Percentiles rank a stretch among this genome's conserved stretches.
These are phyloP conservation scores for Zygoascus hellenicus DNA, from an alignment of 1,139 yeast genomes.

Conservation along the genomic window DNA sequence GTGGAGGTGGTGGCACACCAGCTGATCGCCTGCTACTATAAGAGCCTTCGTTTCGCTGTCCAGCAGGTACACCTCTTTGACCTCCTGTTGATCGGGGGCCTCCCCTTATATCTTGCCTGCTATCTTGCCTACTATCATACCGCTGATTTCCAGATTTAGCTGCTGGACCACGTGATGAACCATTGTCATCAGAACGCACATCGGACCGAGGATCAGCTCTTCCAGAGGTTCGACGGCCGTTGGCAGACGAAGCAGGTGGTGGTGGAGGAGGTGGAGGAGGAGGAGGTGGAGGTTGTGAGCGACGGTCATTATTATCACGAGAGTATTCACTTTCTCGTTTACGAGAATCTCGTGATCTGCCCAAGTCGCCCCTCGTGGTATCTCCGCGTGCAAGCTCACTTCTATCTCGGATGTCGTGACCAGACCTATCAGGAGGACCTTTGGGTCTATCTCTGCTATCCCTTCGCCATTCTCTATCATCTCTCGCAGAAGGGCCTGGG, in stretches of 20 bases:
- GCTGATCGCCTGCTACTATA: too few relatives aligned
- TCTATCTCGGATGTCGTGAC: slow-evolving; percentile 13
- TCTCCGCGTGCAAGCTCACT: slow-evolving; percentile 8
- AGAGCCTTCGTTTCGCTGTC: not conserved
- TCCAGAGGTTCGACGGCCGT: not conserved
- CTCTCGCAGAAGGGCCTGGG: slow-evolving; percentile 10
- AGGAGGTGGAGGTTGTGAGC: slow-evolving; percentile 7
- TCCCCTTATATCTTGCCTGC: too few relatives aligned
- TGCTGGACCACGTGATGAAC: not conserved
- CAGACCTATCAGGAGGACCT: too few relatives aligned
- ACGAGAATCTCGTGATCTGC: not conserved
- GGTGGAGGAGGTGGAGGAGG: slow-evolving; percentile 16
- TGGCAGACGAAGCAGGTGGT: slow-evolving; percentile 5
- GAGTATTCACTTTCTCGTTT: not conserved
- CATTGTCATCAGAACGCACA: not conserved
- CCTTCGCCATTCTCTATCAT: not conserved
- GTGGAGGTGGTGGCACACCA: slow-evolving; percentile 13
- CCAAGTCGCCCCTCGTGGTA: not conserved
- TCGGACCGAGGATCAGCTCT: slow-evolving; percentile 3
- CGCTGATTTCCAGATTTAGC: not conserved
- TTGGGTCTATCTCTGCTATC: not conserved
- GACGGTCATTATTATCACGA: slow-evolving; percentile 3
- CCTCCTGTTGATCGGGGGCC: not conserved
- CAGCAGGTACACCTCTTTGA: not conserved
- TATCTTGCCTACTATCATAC: slow-evolving; percentile 1